Conservation (phyloP, 768 basidiomycete genomes). For the Collybia nuda region DNA sequence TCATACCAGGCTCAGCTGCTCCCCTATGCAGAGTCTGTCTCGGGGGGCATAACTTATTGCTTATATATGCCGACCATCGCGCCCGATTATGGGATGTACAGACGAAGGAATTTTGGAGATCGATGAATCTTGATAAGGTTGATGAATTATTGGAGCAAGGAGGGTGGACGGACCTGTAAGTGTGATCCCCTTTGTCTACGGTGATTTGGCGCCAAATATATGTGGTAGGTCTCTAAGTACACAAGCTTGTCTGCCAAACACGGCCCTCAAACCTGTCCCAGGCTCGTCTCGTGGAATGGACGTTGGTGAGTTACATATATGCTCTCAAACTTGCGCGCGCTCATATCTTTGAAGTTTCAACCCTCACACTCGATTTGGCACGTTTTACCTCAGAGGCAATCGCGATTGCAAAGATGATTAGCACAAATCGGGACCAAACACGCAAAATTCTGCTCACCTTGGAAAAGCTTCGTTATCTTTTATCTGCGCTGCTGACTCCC, state of each 20-base stretch:
- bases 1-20: conserved; percentile 80
- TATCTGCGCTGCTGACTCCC: conserved; percentile 67
- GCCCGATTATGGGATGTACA: conserved; percentile 87
- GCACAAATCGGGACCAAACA: conserved; percentile 42
- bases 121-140: conserved; percentile 75
- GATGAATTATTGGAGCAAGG: conserved; percentile 70
- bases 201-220: background rate
- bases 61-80: conserved; percentile 73
- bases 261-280: conserved; percentile 22
- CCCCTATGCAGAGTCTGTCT: conserved; percentile 65
- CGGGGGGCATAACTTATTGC: conserved; percentile 65
- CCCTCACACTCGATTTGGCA: conserved; percentile 51
- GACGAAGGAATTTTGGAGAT: conserved; percentile 82
- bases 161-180: conserved; percentile 75
- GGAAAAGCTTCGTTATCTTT: conserved; percentile 53
- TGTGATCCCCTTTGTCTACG: background rate
- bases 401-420: conserved; percentile 50
- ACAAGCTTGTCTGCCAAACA: conserved; percentile 18
- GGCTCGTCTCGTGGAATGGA: conserved; percentile 15
- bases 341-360: conserved; percentile 37
- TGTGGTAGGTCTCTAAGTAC: conserved; percentile 17
- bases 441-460: conserved; percentile 44
- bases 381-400: conserved; percentile 48
- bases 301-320: conserved; percentile 17
- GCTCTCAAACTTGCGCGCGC: background rate